Evolutionary conservation across 768 basidiomycete species (phyloP).

Genomic region (Boletellus emodensis): DNA sequence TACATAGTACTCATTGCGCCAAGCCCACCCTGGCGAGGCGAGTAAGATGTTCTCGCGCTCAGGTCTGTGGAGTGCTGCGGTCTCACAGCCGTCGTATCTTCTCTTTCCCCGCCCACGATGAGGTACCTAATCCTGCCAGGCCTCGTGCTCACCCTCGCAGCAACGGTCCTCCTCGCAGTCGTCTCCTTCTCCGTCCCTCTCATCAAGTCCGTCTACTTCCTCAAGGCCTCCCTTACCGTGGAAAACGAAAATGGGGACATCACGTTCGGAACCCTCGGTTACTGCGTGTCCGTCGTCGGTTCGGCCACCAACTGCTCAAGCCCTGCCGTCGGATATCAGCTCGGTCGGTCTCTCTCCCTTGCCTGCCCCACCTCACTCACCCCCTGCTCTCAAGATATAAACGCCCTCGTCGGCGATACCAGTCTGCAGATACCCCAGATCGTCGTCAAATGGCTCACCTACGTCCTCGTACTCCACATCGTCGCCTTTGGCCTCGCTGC

Average conservation of each 20-base stretch:
- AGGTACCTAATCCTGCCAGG: conserved; percentile 74
- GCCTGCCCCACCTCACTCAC: conserved; percentile 4
- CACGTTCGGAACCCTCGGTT: conserved; percentile 87
- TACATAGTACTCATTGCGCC: no score
- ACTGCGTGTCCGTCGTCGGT: conserved; percentile 57
- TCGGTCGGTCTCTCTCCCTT: conserved; percentile 52
- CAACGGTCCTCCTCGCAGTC: conserved; percentile 73
- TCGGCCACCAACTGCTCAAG: conserved; percentile 68
- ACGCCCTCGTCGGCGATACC: conserved; percentile 69
- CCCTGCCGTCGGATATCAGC: conserved; percentile 80
- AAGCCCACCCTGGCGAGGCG: no score
- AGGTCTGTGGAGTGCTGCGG: no score
- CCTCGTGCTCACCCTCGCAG: conserved; percentile 75
- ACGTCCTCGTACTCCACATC: conserved; percentile 87
- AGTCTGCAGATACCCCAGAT: conserved; percentile 73
- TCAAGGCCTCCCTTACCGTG: conserved; percentile 62
- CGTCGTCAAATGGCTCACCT: conserved; percentile 93
- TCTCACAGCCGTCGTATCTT: conserved; percentile 11
- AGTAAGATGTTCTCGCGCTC: no score
- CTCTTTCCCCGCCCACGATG: conserved; percentile 37
- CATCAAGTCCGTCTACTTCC: conserved; percentile 86
- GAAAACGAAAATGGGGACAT: conserved; percentile 54
- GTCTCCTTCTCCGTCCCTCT: conserved; percentile 90
- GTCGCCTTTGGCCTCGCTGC: conserved; percentile 76
- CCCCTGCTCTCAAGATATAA: conserved; percentile 61